Evolutionary conservation across 805 yeast genomes (phyloP).

Genomic region (Ogataea nonfermentans): DNA sequence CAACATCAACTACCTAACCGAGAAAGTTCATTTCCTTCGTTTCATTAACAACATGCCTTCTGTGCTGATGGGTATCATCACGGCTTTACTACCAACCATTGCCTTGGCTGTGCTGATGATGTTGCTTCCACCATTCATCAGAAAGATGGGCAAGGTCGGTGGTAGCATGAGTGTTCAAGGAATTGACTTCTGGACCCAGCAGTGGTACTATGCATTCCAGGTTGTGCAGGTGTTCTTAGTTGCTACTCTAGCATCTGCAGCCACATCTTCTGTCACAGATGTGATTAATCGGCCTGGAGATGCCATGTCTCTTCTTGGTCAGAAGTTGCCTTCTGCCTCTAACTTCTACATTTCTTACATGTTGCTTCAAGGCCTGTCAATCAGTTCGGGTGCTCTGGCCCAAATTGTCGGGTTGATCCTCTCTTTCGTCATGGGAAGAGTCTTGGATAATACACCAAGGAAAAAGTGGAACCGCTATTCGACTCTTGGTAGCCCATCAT

Average conservation of each 20-base stretch:
- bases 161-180: constrained; percentile 73
- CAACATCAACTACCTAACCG: constrained; percentile 72
- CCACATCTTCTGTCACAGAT: constrained; percentile 72
- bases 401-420: constrained; percentile 74
- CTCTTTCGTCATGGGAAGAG: constrained; percentile 63
- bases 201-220: constrained; percentile 87
- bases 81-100: constrained; percentile 84
- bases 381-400: constrained; percentile 72
- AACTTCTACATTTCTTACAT: constrained; percentile 86
- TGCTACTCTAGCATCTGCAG: constrained; percentile 78
- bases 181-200: constrained; percentile 79
- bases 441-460: constrained; percentile 87
- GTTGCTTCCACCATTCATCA: constrained; percentile 80
- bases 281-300: constrained; percentile 61
- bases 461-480: constrained; percentile 81
- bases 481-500: constrained; percentile 61
- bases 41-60: constrained; percentile 76
- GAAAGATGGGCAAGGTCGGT: constrained; percentile 67
- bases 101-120: constrained; percentile 80
- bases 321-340: constrained; percentile 82
- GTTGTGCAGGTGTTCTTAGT: constrained; percentile 87
- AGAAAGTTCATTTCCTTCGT: constrained; percentile 66
- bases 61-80: constrained; percentile 73
- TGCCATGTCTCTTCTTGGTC: constrained; percentile 75
- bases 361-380: constrained; percentile 74